Percentiles rank a stretch among this genome's conserved stretches.
Conservation (phyloP, 2,329 filamentous ascomycete genomes). For the Cercospora zeina region DNA sequence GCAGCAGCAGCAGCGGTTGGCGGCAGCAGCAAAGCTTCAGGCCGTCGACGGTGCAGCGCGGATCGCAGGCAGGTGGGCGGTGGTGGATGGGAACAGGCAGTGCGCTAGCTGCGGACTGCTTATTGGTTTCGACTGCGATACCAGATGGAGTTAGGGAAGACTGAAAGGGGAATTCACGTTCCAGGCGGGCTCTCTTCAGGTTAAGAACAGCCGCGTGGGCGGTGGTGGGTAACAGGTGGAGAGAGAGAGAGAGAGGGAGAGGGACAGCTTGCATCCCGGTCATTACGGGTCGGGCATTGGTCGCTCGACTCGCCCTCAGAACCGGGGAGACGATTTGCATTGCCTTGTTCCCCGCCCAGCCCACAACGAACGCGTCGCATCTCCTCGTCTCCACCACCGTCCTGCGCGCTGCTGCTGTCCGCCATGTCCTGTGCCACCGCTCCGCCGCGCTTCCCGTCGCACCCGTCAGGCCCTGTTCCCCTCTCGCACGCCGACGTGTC, state of each 20-base stretch:
- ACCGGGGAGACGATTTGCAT: constrained; percentile 1
- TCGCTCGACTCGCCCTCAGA: background rate
- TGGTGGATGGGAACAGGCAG: background rate
- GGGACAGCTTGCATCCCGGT: background rate
- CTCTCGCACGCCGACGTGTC: background rate
- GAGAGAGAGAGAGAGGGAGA: too few species aligned
- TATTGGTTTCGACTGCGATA: constrained; percentile 8
- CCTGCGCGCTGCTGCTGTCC: background rate
- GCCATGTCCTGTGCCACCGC: background rate
- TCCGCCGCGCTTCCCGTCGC: background rate
- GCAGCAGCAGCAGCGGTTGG: background rate
- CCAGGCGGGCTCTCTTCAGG: constrained; percentile 5
- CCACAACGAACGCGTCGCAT: background rate
- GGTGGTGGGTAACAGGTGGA: too few species aligned
- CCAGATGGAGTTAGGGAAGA: constrained; percentile 9
- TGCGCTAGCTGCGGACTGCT: constrained; percentile 6
- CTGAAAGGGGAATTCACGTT: constrained; percentile 8
- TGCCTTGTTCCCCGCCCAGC: background rate
- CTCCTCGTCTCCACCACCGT: background rate
- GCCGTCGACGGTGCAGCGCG: background rate
- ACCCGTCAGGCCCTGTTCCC: too few species aligned
- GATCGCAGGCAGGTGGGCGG: background rate
- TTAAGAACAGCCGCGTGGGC: background rate
- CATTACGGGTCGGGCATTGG: too few species aligned
- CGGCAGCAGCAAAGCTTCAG: background rate